Base-by-base conservation (phyloP, 2,329 filamentous ascomycete species). In the Talaromyces sp. region DNA sequence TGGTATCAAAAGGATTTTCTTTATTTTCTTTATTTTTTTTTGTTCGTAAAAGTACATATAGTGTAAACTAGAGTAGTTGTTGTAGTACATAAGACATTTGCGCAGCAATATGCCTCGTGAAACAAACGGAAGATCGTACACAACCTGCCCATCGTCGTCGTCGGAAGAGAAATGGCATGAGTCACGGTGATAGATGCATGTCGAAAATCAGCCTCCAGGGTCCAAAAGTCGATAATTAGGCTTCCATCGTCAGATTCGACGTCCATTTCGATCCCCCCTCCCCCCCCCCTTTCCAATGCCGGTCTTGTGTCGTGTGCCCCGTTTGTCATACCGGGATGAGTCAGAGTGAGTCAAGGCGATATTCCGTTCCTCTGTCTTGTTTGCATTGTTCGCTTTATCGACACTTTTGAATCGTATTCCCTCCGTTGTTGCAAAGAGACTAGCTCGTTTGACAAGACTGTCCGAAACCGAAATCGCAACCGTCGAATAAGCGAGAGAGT, bases 81-180 rank as follows among this genome's bases (percentile, higher is more conserved):
- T 54, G 50, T 54, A 54, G 50, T 54, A 54, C 31, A 54, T 33
- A n/a, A 54, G 50, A 35, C 50, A 54, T 54, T 54, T 35, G 50
- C 31, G n/a, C 50, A 21, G 50, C 50, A 54, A 35, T 14, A 35
- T 54, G 50, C 31, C 50, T 37, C n/a, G 50, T 35, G 50, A 54
- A 54, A 54, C 28, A 54, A 52, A 23, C 16, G 31, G 18, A 37
- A 35, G 14, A 35, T 54, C 31, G 50, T 54, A 54, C 50, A 54
- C 31, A 54, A 5, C 31, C 50, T 31, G 11, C 16, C 28, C 50
- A 54, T 21, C 50, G 18, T 21, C 9, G 7, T 54, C 50, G n/a
- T n/a, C n/a, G n/a, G n/a, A n/a, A n/a, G n/a, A 21, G 50, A 35
- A 18, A 21, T 1, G 7, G 23, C 8, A 50, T 37, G 31, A 54